phyloP scores from a whole-genome alignment of 2,329 filamentous ascomycete genomes.

The Aspergillus brasiliensis region DNA sequence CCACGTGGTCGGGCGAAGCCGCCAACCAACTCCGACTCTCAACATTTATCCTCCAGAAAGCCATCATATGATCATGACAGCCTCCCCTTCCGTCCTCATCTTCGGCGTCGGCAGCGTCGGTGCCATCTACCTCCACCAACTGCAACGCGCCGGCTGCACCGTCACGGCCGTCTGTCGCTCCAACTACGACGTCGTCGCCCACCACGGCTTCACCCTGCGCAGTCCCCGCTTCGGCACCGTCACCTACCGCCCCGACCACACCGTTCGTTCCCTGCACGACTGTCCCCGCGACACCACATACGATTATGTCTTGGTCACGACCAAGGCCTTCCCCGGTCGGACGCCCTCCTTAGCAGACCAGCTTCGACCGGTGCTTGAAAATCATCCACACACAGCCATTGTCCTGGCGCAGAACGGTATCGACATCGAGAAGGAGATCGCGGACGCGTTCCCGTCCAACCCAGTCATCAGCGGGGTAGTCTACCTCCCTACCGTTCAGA shows the following conservation, averaged over 20 bases:
- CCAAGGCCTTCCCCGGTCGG: slow-evolving; percentile 49
- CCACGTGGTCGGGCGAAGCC: neutral
- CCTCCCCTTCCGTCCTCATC: slow-evolving; percentile 24
- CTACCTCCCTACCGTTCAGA: slow-evolving; percentile 57
- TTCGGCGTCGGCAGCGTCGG: slow-evolving; percentile 38
- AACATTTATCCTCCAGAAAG: neutral
- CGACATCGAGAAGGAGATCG: slow-evolving; percentile 60
- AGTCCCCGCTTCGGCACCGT: slow-evolving; percentile 28
- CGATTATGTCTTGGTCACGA: slow-evolving; percentile 53
- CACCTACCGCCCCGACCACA: slow-evolving; percentile 24
- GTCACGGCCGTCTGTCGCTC: slow-evolving; percentile 37
- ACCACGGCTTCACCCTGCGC: slow-evolving; percentile 30
- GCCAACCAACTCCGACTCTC: neutral
- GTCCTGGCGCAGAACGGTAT: slow-evolving; percentile 66
- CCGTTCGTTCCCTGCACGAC: slow-evolving; percentile 23
- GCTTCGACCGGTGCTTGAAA: slow-evolving; percentile 44
- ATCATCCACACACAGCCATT: slow-evolving; percentile 50
- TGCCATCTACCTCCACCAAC: slow-evolving; percentile 31
- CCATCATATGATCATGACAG: neutral
- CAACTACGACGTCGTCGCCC: slow-evolving; percentile 30
- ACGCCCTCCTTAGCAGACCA: slow-evolving; percentile 35
- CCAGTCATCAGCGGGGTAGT: slow-evolving; percentile 60
- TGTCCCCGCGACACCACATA: slow-evolving; percentile 32
- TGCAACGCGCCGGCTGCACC: slow-evolving; percentile 29
- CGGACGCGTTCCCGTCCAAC: slow-evolving; percentile 50